A percentile compares a stretch with the other conserved stretches of the same genome.
Conservation (phyloP, 805 yeast species). For the Starmerella apis region DNA sequence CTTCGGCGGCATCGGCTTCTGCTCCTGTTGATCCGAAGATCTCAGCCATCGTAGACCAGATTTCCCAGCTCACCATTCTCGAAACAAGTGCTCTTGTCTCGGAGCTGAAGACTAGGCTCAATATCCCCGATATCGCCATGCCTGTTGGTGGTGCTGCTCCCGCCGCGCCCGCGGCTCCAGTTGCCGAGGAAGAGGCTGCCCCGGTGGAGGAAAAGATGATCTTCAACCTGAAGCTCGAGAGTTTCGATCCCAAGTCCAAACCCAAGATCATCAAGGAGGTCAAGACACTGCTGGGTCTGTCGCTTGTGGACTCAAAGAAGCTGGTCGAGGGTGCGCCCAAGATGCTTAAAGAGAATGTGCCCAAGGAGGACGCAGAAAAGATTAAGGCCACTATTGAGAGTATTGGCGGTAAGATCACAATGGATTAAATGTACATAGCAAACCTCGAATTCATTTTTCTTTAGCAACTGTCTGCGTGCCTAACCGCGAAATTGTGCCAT, state of each 20-base stretch:
- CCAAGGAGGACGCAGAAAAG: slow-evolving; percentile 97
- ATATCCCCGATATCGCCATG: slow-evolving; percentile 86
- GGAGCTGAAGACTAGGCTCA: slow-evolving; percentile 59
- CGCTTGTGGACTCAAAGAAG: slow-evolving; percentile 93
- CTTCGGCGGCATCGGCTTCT: slow-evolving; percentile 26
- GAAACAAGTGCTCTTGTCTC: slow-evolving; percentile 83
- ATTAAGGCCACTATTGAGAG: slow-evolving; percentile 86
- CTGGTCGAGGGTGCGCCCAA: slow-evolving; percentile 97
- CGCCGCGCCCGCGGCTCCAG: slow-evolving; percentile 53
- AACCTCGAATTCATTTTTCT: not conserved
- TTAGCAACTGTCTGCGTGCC: not conserved
- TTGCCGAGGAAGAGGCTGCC: slow-evolving; percentile 59
- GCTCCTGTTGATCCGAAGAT: slow-evolving; percentile 75
- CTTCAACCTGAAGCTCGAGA: slow-evolving; percentile 81
- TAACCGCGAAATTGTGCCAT: too few relatives aligned
- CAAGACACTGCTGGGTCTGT: slow-evolving; percentile 78
- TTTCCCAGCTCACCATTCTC: slow-evolving; percentile 77
- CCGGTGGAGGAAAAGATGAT: slow-evolving; percentile 90
- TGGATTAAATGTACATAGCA: slow-evolving; percentile 49
- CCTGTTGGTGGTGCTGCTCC: slow-evolving; percentile 59
- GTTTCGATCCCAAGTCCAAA: slow-evolving; percentile 88
- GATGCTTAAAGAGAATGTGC: slow-evolving; percentile 84
- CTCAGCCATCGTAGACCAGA: slow-evolving; percentile 75
- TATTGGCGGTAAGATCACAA: slow-evolving; percentile 82
- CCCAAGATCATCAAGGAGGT: slow-evolving; percentile 98